Conservation (phyloP, 2,329 filamentous ascomycete species). For the Dichotomopilus funicola region DNA sequence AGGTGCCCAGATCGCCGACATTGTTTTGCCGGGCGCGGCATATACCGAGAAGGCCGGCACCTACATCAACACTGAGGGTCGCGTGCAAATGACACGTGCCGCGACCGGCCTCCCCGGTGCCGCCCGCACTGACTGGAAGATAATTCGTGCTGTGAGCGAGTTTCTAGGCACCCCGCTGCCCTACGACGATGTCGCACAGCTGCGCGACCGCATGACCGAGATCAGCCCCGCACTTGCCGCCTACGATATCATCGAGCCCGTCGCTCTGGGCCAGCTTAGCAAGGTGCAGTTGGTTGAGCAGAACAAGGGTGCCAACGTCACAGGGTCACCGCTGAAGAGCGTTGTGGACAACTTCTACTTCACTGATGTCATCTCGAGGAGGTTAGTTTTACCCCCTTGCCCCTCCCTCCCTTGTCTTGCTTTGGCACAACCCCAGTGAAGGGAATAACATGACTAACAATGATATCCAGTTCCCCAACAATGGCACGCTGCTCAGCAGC, state of each 20-base stretch:
- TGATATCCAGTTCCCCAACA: slow-evolving; percentile 70
- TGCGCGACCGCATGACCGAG: slow-evolving; percentile 90
- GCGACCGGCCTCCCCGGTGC: slow-evolving; percentile 86
- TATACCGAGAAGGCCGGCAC: slow-evolving; percentile 97
- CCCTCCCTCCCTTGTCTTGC: neutral
- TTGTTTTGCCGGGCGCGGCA: slow-evolving; percentile 86
- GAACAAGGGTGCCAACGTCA: slow-evolving; percentile 80
- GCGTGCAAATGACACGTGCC: slow-evolving; percentile 86
- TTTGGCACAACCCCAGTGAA: too few species aligned
- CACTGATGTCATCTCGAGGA: slow-evolving; percentile 93
- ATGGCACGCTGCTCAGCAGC: slow-evolving; percentile 97
- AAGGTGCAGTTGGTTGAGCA: slow-evolving; percentile 94
- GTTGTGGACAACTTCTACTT: slow-evolving; percentile 97
- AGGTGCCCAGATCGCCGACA: slow-evolving; percentile 86
- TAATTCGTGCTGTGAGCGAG: slow-evolving; percentile 85
- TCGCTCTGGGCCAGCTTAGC: slow-evolving; percentile 66
- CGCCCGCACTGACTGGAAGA: slow-evolving; percentile 97
- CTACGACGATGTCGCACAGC: slow-evolving; percentile 84
- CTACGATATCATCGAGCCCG: slow-evolving; percentile 87
- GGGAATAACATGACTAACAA: slow-evolving; percentile 3
- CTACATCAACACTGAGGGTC: slow-evolving; percentile 96
- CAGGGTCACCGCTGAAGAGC: slow-evolving; percentile 69
- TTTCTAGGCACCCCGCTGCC: slow-evolving; percentile 81
- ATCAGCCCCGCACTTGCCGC: slow-evolving; percentile 83
- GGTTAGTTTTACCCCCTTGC: slow-evolving; percentile 50